Conservation (phyloP, 352 stramenopile genomes). For the Phytopythium vexans region DNA sequence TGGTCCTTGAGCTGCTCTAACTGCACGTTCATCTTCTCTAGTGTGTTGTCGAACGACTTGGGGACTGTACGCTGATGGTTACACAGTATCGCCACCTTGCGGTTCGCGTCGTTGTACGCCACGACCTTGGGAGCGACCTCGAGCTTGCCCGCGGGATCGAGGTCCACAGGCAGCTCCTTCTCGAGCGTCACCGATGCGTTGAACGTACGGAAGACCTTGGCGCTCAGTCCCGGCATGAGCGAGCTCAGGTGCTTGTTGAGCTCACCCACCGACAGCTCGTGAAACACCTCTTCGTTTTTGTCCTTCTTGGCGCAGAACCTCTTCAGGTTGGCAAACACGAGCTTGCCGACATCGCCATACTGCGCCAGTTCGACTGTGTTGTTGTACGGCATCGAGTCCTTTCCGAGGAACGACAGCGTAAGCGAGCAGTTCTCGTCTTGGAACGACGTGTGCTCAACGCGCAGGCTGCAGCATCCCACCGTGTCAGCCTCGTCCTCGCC, state of each 20-base stretch:
- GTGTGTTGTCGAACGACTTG: constrained; percentile 93
- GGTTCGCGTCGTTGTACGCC: constrained; percentile 99
- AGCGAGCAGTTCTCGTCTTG: constrained; percentile 91
- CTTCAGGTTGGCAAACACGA: constrained; percentile 96
- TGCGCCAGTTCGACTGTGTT: constrained; percentile 96
- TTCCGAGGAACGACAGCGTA: constrained; percentile 99
- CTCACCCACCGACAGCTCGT: constrained; percentile 93
- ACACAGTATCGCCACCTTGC: constrained; percentile 99
- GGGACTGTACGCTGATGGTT: constrained; percentile 99
- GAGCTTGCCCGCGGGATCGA: constrained; percentile 61
- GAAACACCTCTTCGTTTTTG: constrained; percentile 97
- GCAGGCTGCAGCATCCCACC: constrained; percentile 98
- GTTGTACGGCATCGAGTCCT: constrained; percentile 99
- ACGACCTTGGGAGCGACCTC: constrained; percentile 91
- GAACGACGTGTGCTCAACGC: constrained; percentile 99
- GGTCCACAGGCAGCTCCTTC: constrained; percentile 89
- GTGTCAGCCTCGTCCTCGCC: constrained; percentile 99
- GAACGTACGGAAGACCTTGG: constrained; percentile 99
- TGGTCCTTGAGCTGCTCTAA: constrained; percentile 93
- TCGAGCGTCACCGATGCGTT: constrained; percentile 99
- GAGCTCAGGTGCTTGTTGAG: constrained; percentile 98
- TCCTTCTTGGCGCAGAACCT: constrained; percentile 96
- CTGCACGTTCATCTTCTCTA: constrained; percentile 95
- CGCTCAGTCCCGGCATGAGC: constrained; percentile 98
- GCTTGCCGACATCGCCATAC: constrained; percentile 87